Conservation (phyloP, 164 flowering plant species). For the Umbilicus rupestris region DNA sequence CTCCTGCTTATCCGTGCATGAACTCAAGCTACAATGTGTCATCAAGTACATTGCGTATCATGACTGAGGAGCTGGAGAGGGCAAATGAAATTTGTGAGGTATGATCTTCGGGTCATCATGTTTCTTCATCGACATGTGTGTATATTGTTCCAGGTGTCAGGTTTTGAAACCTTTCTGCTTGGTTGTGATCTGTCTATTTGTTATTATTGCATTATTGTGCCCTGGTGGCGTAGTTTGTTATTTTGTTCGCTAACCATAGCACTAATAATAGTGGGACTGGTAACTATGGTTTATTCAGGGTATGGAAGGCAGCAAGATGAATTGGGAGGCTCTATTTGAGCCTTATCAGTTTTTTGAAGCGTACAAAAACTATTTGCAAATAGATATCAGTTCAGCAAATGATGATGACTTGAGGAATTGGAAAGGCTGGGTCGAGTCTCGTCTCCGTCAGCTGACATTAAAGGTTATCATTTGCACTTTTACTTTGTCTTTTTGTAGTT, state of each 20-base stretch:
- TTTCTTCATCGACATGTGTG: not conserved
- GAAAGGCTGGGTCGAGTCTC: slow-evolving; percentile 98
- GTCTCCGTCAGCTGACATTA: slow-evolving; percentile 71
- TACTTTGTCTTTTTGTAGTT: not conserved
- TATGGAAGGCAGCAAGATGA: slow-evolving; percentile 52
- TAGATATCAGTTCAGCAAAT: slow-evolving; percentile 62
- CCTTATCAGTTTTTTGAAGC: slow-evolving; percentile 75
- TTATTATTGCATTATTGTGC: not conserved
- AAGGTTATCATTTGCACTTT: slow-evolving; percentile 34
- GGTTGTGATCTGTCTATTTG: not conserved
- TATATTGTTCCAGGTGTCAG: not conserved
- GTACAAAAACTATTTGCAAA: slow-evolving; percentile 77
- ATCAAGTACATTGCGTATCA: slow-evolving; percentile 69
- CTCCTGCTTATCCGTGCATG: slow-evolving; percentile 98
- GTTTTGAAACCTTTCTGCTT: not conserved
- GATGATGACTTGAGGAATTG: slow-evolving; percentile 63
- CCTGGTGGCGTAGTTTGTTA: not conserved
- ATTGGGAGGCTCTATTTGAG: slow-evolving; percentile 68
- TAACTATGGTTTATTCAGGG: slow-evolving; percentile 30
- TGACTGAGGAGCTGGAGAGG: slow-evolving; percentile 75
- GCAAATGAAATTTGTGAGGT: slow-evolving; percentile 86
- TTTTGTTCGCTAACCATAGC: not conserved
- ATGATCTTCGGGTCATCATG: not conserved
- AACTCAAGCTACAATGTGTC: slow-evolving; percentile 97
- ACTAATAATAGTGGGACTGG: not conserved